A percentile compares a stretch with the other conserved stretches of the same genome.
phyloP scores from a whole-genome alignment of 192 early-diverging fungal species.

The Helicostylum pulchrum region DNA sequence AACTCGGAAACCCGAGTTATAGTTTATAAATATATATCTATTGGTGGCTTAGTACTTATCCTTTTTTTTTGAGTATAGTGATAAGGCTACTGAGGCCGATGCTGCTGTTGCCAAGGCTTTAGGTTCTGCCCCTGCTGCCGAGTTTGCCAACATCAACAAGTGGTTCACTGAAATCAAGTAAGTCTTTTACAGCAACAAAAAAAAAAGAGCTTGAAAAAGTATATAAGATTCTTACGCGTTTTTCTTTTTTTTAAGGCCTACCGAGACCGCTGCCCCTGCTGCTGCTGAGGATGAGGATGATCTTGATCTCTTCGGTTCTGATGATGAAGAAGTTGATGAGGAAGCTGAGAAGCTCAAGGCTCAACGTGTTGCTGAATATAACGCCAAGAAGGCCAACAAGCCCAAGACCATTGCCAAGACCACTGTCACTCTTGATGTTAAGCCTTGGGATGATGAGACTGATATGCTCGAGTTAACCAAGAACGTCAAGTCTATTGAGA shows the following conservation, averaged over 20 bases:
- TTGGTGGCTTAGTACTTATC: conserved; percentile 12
- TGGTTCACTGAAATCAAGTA: conserved; percentile 37
- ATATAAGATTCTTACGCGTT: background rate
- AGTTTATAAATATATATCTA: background rate
- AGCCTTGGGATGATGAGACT: conserved; percentile 99
- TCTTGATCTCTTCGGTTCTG: conserved; percentile 93
- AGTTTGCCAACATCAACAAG: conserved; percentile 30
- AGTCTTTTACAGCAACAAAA: conserved; percentile 6
- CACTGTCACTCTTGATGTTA: conserved; percentile 87
- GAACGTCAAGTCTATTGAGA: conserved; percentile 66
- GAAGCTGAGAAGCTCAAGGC: conserved; percentile 87
- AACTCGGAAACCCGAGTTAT: background rate
- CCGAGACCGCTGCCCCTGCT: conserved; percentile 47
- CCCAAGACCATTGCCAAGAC: conserved; percentile 90
- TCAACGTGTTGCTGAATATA: conserved; percentile 87
- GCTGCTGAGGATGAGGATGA: conserved; percentile 88
- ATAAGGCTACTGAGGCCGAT: conserved; percentile 29
- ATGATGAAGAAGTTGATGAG: conserved; percentile 90
- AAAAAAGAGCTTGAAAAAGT: no score
- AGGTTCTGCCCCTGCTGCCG: conserved; percentile 34
- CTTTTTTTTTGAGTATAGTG: conserved; percentile 11
- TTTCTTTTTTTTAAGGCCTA: conserved; percentile 36
- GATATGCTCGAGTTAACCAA: conserved; percentile 74
- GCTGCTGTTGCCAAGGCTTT: conserved; percentile 34
- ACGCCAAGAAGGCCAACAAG: conserved; percentile 86